Evolutionary conservation across 768 basidiomycete species (phyloP).

Genomic region (Chlorophyllum brunneum): DNA sequence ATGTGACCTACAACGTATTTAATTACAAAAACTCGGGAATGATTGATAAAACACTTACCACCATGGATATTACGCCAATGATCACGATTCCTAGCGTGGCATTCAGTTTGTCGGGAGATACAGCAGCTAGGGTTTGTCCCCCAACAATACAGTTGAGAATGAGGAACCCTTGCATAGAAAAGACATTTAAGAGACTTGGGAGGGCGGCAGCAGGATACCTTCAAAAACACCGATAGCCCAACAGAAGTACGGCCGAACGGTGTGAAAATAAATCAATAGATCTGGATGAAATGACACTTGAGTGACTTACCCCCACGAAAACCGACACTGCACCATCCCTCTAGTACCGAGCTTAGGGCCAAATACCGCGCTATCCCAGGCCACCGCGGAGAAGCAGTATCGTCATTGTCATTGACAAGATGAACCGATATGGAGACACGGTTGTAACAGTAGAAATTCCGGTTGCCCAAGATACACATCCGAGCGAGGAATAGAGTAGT

Average conservation of each 20-base stretch:
- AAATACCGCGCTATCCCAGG: slow-evolving; percentile 46
- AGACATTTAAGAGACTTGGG: slow-evolving; percentile 52
- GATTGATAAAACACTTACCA: slow-evolving; percentile 21
- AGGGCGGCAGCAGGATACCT: slow-evolving; percentile 56
- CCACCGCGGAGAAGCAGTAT: not conserved
- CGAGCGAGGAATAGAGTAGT: no score
- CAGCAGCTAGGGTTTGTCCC: slow-evolving; percentile 60
- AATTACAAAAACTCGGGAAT: not conserved
- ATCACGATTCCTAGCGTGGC: slow-evolving; percentile 38
- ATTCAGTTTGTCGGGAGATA: slow-evolving; percentile 33
- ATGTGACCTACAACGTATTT: slow-evolving; percentile 35
- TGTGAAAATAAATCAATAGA: not conserved
- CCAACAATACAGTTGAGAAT: slow-evolving; percentile 67
- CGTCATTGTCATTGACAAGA: not conserved
- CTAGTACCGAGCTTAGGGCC: slow-evolving; percentile 79
- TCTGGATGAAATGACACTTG: no score
- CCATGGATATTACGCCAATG: slow-evolving; percentile 32
- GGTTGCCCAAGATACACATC: no score
- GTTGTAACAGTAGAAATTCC: not conserved
- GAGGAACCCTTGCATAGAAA: slow-evolving; percentile 60
- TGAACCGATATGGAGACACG: not conserved
- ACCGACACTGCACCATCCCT: slow-evolving; percentile 68
- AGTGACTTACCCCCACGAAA: slow-evolving; percentile 26
- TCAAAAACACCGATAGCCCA: not conserved
- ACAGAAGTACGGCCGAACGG: no score